These are phyloP conservation scores for Cryptococcus sp. DNA, from an alignment of 1,284 basidiomycete genomes.

Conservation along the genomic window DNA sequence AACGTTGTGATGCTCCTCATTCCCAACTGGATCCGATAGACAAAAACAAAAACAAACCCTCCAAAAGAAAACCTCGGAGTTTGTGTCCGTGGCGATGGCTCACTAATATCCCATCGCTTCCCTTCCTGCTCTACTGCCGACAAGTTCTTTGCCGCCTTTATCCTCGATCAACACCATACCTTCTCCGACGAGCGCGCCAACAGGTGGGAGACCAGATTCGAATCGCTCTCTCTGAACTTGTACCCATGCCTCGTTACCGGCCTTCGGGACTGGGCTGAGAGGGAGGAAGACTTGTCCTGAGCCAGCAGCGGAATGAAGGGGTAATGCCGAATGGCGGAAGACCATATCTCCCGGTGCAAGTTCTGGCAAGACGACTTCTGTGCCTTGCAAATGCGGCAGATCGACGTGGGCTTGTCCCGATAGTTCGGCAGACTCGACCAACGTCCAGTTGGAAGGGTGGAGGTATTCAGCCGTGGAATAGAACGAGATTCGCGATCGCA, in stretches of 20 bases:
- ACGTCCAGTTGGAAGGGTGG: conserved; percentile 36
- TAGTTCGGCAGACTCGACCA: conserved; percentile 7
- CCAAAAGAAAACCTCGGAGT: too few species aligned
- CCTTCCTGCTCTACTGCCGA: conserved; percentile 28
- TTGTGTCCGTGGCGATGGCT: too few species aligned
- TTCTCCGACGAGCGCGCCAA: conserved; percentile 9
- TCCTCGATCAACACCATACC: conserved; percentile 33
- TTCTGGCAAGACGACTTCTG: conserved; percentile 20
- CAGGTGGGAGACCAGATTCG: conserved; percentile 41
- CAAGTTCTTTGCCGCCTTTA: conserved; percentile 17
- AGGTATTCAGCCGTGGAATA: conserved; percentile 39
- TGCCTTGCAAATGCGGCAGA: conserved; percentile 31
- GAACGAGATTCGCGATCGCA: conserved; percentile 41
- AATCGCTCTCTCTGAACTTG: conserved; percentile 35
- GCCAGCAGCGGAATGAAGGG: conserved; percentile 14
- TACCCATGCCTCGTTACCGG: conserved; percentile 26
- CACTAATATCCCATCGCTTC: conserved; percentile 34
- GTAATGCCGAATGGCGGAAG: conserved; percentile 34
- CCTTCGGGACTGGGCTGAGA: conserved; percentile 26
- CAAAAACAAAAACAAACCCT: too few species aligned
- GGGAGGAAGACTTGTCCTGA: conserved; percentile 35
- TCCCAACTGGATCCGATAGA: too few species aligned
- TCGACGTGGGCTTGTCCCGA: conserved; percentile 1
- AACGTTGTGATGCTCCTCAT: too few species aligned
- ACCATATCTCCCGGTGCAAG: conserved; percentile 46